Conservation (phyloP, 331 rosid species). For the Rhamnella rubrinervis region DNA sequence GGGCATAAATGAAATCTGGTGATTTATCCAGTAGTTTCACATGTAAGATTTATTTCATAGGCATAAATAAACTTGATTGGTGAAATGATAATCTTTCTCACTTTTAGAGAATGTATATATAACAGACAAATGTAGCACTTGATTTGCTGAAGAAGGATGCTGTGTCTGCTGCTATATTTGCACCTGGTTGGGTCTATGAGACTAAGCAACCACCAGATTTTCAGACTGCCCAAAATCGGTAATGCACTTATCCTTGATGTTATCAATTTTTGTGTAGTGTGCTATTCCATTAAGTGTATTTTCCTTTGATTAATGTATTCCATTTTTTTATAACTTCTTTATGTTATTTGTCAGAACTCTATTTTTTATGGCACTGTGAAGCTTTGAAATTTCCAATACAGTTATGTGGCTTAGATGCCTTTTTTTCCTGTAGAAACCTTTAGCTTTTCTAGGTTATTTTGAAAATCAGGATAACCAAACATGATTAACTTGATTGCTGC, state of each 20-base stretch:
- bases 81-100: not conserved
- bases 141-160: conserved; percentile 62
- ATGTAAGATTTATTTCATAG: no score
- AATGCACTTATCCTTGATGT: conserved; percentile 21
- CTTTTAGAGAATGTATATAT: not conserved
- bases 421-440: not conserved
- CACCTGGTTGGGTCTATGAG: conserved; percentile 92
- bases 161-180: conserved; percentile 88
- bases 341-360: not conserved
- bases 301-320: not conserved
- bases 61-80: conserved; percentile 2
- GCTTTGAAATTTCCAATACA: not conserved
- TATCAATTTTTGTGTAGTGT: not conserved
- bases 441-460: conserved; percentile 13
- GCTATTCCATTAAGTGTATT: not conserved
- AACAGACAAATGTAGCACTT: conserved; percentile 71
- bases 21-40: no score
- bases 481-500: conserved; percentile 1
- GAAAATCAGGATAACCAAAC: conserved; percentile 5
- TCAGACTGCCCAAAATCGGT: conserved; percentile 82
- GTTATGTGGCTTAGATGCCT: not conserved
- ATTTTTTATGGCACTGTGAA: conserved; percentile 1
- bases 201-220: conserved; percentile 75
- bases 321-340: not conserved
- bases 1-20: no score